phyloP scores from a whole-genome alignment of 2,329 filamentous ascomycete genomes.

The Raffaelea deltoideospora region DNA sequence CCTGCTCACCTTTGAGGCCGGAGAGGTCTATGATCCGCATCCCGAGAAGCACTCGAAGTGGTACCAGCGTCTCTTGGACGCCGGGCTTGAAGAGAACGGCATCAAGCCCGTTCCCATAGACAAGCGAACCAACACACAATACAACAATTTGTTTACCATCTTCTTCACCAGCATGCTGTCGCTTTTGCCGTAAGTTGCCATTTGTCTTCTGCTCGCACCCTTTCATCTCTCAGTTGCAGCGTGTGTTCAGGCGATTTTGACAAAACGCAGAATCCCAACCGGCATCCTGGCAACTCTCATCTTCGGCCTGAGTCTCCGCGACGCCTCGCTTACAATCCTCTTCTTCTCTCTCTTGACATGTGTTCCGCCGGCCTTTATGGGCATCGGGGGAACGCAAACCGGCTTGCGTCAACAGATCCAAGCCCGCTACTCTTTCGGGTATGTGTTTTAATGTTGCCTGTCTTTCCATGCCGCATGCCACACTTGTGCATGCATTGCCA shows the following conservation, averaged over 20 bases:
- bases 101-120: constrained; percentile 39
- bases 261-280: constrained; percentile 31
- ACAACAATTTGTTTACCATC: constrained; percentile 42
- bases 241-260: not conserved
- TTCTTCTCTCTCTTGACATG: constrained; percentile 42
- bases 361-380: constrained; percentile 38
- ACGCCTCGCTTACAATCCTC: constrained; percentile 39
- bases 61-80: constrained; percentile 27
- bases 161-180: constrained; percentile 44
- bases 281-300: constrained; percentile 40
- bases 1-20: no score
- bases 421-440: constrained; percentile 45
- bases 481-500: not conserved
- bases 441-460: constrained; percentile 8
- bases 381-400: constrained; percentile 37
- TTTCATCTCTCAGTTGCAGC: no score
- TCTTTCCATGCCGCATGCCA: not conserved
- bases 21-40: constrained; percentile 17
- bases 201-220: no score
- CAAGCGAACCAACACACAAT: constrained; percentile 34
- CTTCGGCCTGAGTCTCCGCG: constrained; percentile 38
- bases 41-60: constrained; percentile 19
- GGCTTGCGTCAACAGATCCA: constrained; percentile 45
- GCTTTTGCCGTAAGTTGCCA: constrained; percentile 39
- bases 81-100: constrained; percentile 37